Percentiles rank a stretch among this genome's conserved stretches.
These are phyloP conservation scores for Myxozyma lipomycoides DNA, from an alignment of 805 yeast genomes.

Conservation along the genomic window DNA sequence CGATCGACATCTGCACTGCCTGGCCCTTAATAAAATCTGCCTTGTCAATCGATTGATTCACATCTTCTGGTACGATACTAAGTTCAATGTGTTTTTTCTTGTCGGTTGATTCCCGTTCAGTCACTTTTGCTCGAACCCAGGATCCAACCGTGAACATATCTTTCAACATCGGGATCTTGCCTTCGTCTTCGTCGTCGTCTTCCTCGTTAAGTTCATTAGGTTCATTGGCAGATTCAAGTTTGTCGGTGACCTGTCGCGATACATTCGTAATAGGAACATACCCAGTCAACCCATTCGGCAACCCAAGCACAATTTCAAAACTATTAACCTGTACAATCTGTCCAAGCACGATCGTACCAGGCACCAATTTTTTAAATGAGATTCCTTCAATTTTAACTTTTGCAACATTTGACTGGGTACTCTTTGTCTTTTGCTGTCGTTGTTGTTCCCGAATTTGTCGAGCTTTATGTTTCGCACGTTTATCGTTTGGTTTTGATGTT, in stretches of 20 bases:
- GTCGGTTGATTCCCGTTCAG: conserved; percentile 46
- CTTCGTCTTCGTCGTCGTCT: conserved; percentile 31
- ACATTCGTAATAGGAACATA: conserved; percentile 70
- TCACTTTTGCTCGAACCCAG: conserved; percentile 81
- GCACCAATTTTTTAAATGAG: conserved; percentile 55
- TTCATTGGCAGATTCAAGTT: conserved; percentile 51
- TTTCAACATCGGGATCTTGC: conserved; percentile 53
- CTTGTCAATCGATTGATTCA: conserved; percentile 55
- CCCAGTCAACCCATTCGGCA: conserved; percentile 80
- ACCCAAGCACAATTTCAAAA: conserved; percentile 61
- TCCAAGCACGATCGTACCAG: conserved; percentile 75
- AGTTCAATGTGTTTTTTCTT: conserved; percentile 63
- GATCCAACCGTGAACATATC: conserved; percentile 66
- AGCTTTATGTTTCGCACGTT: background rate
- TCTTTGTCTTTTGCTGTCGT: conserved; percentile 3
- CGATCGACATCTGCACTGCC: conserved; percentile 70
- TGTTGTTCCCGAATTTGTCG: conserved; percentile 21
- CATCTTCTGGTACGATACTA: conserved; percentile 67
- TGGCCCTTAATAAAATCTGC: conserved; percentile 64
- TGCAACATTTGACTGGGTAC: background rate
- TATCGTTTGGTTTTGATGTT: conserved; percentile 1
- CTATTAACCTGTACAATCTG: conserved; percentile 60
- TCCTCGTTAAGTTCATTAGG: conserved; percentile 43
- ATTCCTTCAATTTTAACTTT: conserved; percentile 47
- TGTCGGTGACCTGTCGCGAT: conserved; percentile 56